These are phyloP conservation scores for Colletotrichum magnum DNA, from an alignment of 2,329 filamentous ascomycete genomes.

Conservation along the genomic window DNA sequence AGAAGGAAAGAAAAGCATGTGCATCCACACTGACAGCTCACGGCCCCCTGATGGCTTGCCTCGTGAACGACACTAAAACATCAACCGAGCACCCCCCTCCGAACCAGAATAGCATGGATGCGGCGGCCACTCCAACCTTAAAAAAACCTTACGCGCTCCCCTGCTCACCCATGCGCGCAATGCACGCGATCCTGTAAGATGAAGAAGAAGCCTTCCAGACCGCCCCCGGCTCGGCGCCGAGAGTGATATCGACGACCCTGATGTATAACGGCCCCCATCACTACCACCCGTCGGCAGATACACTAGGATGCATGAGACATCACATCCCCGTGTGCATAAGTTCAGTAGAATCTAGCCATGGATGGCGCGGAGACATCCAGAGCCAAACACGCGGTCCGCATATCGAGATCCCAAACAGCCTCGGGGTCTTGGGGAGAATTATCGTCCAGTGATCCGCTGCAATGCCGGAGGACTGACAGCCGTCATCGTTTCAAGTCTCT, in stretches of 20 bases:
- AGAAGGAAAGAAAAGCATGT: not conserved
- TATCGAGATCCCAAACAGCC: not conserved
- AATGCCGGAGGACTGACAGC: constrained; percentile 8
- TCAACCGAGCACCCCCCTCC: not conserved
- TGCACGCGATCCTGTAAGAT: not conserved
- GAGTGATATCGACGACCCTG: too few species aligned
- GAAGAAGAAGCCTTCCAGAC: not conserved
- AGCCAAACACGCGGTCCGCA: not conserved
- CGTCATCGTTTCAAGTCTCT: constrained; percentile 25
- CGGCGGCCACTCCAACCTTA: constrained; percentile 1
- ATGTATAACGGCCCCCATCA: too few species aligned
- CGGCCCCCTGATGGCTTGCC: not conserved
- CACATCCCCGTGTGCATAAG: too few species aligned
- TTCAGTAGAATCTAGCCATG: not conserved
- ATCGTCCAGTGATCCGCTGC: not conserved
- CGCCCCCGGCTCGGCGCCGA: too few species aligned
- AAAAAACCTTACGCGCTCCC: not conserved
- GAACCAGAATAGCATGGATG: constrained; percentile 9
- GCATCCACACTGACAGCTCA: not conserved
- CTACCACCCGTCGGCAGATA: too few species aligned
- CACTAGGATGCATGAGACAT: too few species aligned
- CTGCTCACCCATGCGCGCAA: not conserved
- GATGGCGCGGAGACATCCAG: not conserved
- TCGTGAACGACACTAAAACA: constrained; percentile 1
- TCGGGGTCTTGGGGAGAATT: not conserved